Evolutionary conservation across 2,329 filamentous ascomycete species (phyloP).

Genomic region (Cercospora brassicicola): DNA sequence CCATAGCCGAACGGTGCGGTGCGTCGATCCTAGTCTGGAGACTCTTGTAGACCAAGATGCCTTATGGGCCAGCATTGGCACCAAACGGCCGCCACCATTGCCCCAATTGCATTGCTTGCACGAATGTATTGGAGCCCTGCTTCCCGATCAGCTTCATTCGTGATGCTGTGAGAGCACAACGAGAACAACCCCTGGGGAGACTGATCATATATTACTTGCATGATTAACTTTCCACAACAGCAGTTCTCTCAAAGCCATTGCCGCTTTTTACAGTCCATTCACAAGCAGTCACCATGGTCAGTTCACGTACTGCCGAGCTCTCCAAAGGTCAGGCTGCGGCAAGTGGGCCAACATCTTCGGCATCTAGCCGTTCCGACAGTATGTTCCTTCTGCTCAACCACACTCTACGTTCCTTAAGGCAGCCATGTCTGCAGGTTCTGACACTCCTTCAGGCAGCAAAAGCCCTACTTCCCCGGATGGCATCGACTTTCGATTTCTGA

Average conservation of each 20-base stretch:
- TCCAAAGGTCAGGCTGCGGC: constrained; percentile 27
- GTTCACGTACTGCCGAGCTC: constrained; percentile 37
- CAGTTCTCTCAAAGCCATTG: constrained; percentile 14
- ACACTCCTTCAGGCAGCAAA: constrained; percentile 29
- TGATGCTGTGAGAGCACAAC: constrained; percentile 28
- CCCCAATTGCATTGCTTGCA: constrained; percentile 35
- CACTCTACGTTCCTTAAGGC: not conserved
- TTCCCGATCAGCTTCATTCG: constrained; percentile 29
- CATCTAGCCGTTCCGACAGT: constrained; percentile 32
- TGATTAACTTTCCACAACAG: constrained; percentile 17
- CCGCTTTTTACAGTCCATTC: constrained; percentile 6
- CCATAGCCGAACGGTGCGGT: constrained; percentile 25
- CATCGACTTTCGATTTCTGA: constrained; percentile 40
- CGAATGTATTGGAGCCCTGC: constrained; percentile 33
- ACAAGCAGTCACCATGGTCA: constrained; percentile 26
- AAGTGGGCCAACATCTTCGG: constrained; percentile 30
- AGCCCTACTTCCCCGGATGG: constrained; percentile 21
- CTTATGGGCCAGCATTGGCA: constrained; percentile 33
- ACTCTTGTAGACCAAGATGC: constrained; percentile 27
- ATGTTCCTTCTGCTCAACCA: constrained; percentile 26
- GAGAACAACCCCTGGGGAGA: constrained; percentile 31
- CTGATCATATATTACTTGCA: constrained; percentile 25
- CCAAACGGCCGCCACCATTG: constrained; percentile 32
- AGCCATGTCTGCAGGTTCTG: constrained; percentile 21
- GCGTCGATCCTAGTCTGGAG: constrained; percentile 24